Evolutionary conservation across 306 rosid species (phyloP).

Genomic region (Sechiopsis laciniata): DNA sequence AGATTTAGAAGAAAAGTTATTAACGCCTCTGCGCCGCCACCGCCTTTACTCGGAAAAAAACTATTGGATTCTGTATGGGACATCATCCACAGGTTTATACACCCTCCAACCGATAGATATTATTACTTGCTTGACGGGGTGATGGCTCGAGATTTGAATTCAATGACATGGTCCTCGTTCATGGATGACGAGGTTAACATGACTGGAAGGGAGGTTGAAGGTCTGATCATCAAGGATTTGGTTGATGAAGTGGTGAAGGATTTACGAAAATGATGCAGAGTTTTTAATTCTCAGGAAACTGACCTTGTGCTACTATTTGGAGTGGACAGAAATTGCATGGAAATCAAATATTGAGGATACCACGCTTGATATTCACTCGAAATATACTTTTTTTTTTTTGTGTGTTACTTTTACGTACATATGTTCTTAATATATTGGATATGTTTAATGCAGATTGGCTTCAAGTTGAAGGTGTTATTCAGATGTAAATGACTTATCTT

Average conservation of each 20-base stretch:
- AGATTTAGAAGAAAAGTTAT: constrained; percentile 48
- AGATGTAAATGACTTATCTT: constrained; percentile 16
- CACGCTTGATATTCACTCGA: constrained; percentile 12
- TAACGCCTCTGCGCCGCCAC: constrained; percentile 36
- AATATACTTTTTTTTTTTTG: constrained; percentile 5
- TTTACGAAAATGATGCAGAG: constrained; percentile 30
- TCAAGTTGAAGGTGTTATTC: constrained; percentile 13
- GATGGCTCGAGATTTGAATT: constrained; percentile 55
- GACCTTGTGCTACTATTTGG: constrained; percentile 13
- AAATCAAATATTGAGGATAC: constrained; percentile 4
- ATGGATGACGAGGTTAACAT: constrained; percentile 43
- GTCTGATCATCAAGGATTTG: constrained; percentile 56
- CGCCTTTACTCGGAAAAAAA: constrained; percentile 54
- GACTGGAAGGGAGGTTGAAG: constrained; percentile 59
- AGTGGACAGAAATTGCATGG: constrained; percentile 15
- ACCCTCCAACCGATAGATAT: constrained; percentile 41
- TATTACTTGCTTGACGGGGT: constrained; percentile 50
- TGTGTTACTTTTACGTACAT: constrained; percentile 24
- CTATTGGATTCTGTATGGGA: constrained; percentile 63
- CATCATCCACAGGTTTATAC: constrained; percentile 33
- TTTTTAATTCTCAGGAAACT: constrained; percentile 10
- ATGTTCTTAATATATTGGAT: constrained; percentile 3
- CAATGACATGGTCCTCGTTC: constrained; percentile 49
- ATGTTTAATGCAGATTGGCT: constrained; percentile 14
- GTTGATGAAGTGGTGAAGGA: constrained; percentile 64